Evolutionary conservation across 164 flowering plant genomes (phyloP), one percentile per base, ranked within the genome.

Genomic region (Magnolia sinica): DNA sequence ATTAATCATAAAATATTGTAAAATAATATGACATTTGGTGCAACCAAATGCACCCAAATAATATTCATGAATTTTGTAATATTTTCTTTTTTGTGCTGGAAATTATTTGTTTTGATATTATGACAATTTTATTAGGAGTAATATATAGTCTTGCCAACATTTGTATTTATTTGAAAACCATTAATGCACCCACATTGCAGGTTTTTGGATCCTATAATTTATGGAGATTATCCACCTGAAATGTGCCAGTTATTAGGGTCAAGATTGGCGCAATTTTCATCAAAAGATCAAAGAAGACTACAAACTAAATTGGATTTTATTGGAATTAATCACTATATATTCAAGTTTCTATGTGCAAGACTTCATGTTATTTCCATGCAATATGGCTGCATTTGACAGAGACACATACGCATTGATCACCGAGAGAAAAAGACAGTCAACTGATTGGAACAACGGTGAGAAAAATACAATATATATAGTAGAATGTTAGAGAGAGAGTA

Each of bases 141-240:
- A n/a, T n/a, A n/a, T 65, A 18, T 65, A 65, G 2, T 52, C 59
- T 52, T 52, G 16, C 59, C 0, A 52, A 52, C 59, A 52, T 65
- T 31, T 37, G 5, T 37, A 37, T 37, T 37, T 0, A 37, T 37
- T 0, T 0, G 45, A 37, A 37, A 37, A 5, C 45, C 45, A 37
- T 37, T 37, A 37, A 0, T 37, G 45, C 45, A 37, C 5, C 27
- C 29, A 65, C 8, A 4, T 65, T 73, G 11, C 67, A 85, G 89
- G 89, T 64, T 76, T 14, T 80, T 86, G 69, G 89, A 86, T 80
- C 89, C 89, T 14, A 5, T 86, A 24, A 68, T 86, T 13, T 76
- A 68, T 52, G 89, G 89, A 1, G 81, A 83, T 49, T 86, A 85
- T 70, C 89, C 89, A 50, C 81, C 80, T 2, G 84, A 85, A 69